Percentiles rank a stretch among this genome's conserved stretches.
Conservation (phyloP, 257 asterid species). For the Verbena officinalis region DNA sequence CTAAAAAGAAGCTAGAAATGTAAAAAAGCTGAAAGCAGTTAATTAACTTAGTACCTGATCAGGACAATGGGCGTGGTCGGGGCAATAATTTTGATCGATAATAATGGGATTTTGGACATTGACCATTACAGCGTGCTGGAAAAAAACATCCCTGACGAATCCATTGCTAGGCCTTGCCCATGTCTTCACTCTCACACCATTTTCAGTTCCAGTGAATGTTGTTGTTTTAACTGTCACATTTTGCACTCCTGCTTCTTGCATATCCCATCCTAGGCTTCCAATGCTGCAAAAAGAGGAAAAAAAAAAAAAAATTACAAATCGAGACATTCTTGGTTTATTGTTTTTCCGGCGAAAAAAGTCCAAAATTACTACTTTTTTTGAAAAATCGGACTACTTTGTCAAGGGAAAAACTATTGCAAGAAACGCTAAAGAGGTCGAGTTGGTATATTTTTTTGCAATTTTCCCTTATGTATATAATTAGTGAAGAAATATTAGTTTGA, state of each 20-base stretch:
- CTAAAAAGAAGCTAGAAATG: too few relatives aligned
- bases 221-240: constrained; percentile 52
- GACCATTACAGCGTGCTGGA: constrained; percentile 43
- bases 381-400: too few relatives aligned
- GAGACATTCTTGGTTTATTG: too few relatives aligned
- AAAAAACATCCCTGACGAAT: constrained; percentile 44
- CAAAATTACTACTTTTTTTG: too few relatives aligned
- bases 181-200: constrained; percentile 64
- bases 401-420: too few relatives aligned
- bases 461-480: too few relatives aligned
- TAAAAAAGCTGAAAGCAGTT: too few relatives aligned
- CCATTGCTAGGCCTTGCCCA: constrained; percentile 72
- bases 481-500: too few relatives aligned
- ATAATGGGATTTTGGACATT: constrained; percentile 61
- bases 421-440: too few relatives aligned
- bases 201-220: constrained; percentile 50
- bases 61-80: constrained; percentile 41
- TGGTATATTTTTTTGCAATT: too few relatives aligned
- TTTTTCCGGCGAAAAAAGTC: too few relatives aligned
- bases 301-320: too few relatives aligned
- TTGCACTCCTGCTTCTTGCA: constrained; percentile 59
- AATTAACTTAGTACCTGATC: constrained; percentile 29
- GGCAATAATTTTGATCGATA: constrained; percentile 67
- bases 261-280: constrained; percentile 61
- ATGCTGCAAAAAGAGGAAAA: constrained; percentile 43